Base-by-base conservation (phyloP, 768 basidiomycete species). In the Hypsizygus marmoreus region DNA sequence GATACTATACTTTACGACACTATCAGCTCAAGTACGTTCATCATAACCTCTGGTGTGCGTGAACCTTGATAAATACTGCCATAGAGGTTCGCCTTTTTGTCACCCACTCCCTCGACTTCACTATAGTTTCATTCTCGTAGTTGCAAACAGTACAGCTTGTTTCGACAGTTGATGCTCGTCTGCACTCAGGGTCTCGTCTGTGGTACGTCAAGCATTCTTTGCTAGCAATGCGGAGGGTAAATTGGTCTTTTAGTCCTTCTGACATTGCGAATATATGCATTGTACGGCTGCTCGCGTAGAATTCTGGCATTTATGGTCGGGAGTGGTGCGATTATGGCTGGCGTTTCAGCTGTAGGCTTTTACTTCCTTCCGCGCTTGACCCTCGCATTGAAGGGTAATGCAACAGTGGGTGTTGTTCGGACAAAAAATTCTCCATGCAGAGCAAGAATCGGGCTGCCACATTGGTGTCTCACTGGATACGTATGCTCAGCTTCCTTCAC, bases 231-330 rank as follows among this genome's bases (percentile, higher is more conserved):
- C 6, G n/a, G 29, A 4, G 22, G 7, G 4, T 14, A 8, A 42
- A 35, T 9, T 13, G 8, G 17, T 9, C 12, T 19, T 16, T 17
- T 39, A 78, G 75, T 67, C 46, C 68, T 74, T 23, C 64, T 80
- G 20, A 69, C 70, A 9, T 57, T 77, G 31, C 74, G 80, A 30
- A 74, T 74, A 40, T 75, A 72, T 45, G 80, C 81, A 4, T 57
- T 82, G 11, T 81, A 79, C 45, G 62, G 65, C 9, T 57, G 72
- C 26, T 72, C 70, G 14, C 49, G 63, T 34, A 62, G 66, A 14
- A 56, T 79, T 26, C 47, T 74, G 14, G 45, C 53, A 4, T 63
- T 57, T 22, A 56, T 80, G 57, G 13, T 74, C 1, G 55, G 58
- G 5, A 60, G 63, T 22, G 71, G 61, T 2, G 40, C 55, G 0